A percentile compares a stretch with the other conserved stretches of the same genome.
These are phyloP conservation scores for Lipomyces sp. DNA, from an alignment of 805 yeast genomes.

Conservation along the genomic window DNA sequence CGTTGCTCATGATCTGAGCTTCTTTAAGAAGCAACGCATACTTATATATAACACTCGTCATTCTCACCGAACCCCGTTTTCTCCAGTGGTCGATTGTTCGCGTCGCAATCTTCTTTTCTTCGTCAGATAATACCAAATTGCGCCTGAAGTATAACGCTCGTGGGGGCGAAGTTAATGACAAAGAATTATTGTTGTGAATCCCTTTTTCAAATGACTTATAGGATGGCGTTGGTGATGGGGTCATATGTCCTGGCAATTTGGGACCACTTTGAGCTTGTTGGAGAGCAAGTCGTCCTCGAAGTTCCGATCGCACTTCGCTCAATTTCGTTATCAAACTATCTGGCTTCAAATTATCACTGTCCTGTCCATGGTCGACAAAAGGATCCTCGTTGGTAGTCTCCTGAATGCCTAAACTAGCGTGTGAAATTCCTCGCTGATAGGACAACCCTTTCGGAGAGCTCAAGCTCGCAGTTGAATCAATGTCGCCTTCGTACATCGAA, in stretches of 20 bases:
- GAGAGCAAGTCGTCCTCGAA: neutral
- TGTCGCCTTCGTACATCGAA: conserved; percentile 13
- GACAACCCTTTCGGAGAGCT: conserved; percentile 3
- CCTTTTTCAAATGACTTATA: neutral
- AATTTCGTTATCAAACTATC: conserved; percentile 6
- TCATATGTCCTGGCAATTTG: neutral
- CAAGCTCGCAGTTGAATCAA: conserved; percentile 11
- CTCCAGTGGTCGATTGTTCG: conserved; percentile 11
- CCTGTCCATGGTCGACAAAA: neutral
- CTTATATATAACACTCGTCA: conserved; percentile 22
- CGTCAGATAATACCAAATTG: conserved; percentile 10
- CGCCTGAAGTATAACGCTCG: conserved; percentile 7
- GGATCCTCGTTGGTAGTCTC: neutral
- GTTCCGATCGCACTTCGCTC: neutral
- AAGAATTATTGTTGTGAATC: neutral
- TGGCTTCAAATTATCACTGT: neutral
- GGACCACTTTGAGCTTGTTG: neutral
- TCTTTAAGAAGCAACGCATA: conserved; percentile 21
- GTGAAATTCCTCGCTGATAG: no score
- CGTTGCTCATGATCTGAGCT: conserved; percentile 40
- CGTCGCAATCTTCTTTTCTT: conserved; percentile 12
- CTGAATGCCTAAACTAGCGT: no score
- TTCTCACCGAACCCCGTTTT: conserved; percentile 11
- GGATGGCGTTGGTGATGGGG: conserved; percentile 5
- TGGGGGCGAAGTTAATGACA: neutral